Conservation (phyloP, 139 green algal genomes). For the Chlorella sorokiniana region DNA sequence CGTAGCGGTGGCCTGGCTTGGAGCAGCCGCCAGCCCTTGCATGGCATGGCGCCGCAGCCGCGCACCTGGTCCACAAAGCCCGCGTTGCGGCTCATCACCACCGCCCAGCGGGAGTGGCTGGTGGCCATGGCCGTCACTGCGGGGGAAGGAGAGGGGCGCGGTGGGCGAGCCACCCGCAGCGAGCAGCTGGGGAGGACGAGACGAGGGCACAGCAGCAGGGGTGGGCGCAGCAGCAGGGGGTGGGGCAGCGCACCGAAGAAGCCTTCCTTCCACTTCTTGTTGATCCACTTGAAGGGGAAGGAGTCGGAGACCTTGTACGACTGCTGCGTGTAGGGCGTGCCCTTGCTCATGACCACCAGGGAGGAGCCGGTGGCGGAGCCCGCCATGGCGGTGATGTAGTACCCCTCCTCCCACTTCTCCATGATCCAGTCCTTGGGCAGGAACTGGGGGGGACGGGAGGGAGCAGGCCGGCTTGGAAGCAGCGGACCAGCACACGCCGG, state of each 20-base stretch:
- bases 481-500: neutral
- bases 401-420: slow-evolving; percentile 99
- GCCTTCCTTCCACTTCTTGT: slow-evolving; percentile 99
- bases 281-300: slow-evolving; percentile 99
- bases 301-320: slow-evolving; percentile 98
- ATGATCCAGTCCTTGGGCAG: slow-evolving; percentile 99
- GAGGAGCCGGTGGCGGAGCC: slow-evolving; percentile 75
- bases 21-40: neutral
- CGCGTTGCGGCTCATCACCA: slow-evolving; percentile 99
- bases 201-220: neutral
- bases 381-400: slow-evolving; percentile 99
- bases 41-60: too few species aligned
- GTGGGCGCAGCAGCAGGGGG: neutral
- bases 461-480: neutral
- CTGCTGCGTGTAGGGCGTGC: slow-evolving; percentile 99
- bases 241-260: slow-evolving; percentile 75
- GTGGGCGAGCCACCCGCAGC: neutral
- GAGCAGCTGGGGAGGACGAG: too few species aligned
- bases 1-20: neutral
- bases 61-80: slow-evolving; percentile 95
- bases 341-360: slow-evolving; percentile 95
- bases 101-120: slow-evolving; percentile 91
- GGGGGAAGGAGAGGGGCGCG: neutral
- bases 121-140: slow-evolving; percentile 97
- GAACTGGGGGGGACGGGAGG: slow-evolving; percentile 68